Evolutionary conservation across 345 rosid genomes (phyloP).

Genomic region (Brassica juncea): DNA sequence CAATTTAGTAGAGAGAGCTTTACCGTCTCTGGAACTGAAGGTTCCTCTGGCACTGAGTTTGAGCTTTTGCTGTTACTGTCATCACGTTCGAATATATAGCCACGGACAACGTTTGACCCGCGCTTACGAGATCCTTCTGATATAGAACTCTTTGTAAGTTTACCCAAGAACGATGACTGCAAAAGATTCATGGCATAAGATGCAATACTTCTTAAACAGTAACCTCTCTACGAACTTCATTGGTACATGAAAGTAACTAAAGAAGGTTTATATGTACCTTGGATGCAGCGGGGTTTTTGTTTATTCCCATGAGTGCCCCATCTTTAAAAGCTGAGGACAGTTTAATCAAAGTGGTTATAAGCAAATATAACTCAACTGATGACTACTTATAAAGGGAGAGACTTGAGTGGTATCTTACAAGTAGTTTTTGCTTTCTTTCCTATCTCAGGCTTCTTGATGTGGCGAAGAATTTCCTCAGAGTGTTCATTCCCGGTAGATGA

Average conservation of each 20-base stretch:
- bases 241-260: conserved; percentile 15
- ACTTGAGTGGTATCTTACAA: conserved; percentile 48
- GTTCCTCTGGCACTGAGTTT: conserved; percentile 53
- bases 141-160: conserved; percentile 52
- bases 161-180: conserved; percentile 86
- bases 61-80: conserved; percentile 62
- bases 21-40: conserved; percentile 58
- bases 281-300: conserved; percentile 43
- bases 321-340: conserved; percentile 52
- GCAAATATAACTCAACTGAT: conserved; percentile 13
- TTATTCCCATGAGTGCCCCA: conserved; percentile 49
- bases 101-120: conserved; percentile 56
- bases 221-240: conserved; percentile 1
- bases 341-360: conserved; percentile 10
- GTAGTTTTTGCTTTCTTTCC: conserved; percentile 61
- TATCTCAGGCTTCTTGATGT: conserved; percentile 73
- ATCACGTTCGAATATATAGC: conserved; percentile 83
- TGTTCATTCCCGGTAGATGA: conserved; percentile 60
- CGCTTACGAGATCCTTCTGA: conserved; percentile 58
- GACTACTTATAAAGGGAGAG: conserved; percentile 13
- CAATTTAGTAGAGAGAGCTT: conserved; percentile 15
- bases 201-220: conserved; percentile 13
- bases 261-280: conserved; percentile 59
- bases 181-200: conserved; percentile 32
- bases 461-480: conserved; percentile 63